Conservation (phyloP, 768 basidiomycete species). For the Rubroboletus pulcherrimus region DNA sequence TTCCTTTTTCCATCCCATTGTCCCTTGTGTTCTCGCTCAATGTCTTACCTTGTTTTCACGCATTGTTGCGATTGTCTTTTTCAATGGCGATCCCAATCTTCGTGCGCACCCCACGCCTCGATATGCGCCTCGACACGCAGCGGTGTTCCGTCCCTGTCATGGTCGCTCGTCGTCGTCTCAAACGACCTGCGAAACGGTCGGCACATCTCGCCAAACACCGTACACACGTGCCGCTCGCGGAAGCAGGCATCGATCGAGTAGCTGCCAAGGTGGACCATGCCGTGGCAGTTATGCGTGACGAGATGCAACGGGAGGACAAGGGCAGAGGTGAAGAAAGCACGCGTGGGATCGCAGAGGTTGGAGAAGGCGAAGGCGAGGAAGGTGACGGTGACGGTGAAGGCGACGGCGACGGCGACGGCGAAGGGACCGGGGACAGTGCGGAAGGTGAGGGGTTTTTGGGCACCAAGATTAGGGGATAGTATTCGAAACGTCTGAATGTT, state of each 20-base stretch:
- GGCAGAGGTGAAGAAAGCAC: constrained; percentile 15
- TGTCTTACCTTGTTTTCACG: background rate
- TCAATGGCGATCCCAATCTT: background rate
- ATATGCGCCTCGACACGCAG: constrained; percentile 30
- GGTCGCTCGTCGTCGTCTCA: constrained; percentile 90
- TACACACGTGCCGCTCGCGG: constrained; percentile 78
- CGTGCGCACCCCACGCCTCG: background rate
- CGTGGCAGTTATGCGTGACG: constrained; percentile 75
- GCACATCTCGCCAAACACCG: constrained; percentile 82
- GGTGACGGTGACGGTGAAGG: constrained; percentile 21
- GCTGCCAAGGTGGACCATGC: constrained; percentile 83
- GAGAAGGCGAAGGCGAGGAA: constrained; percentile 27
- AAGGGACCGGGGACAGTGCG: constrained; percentile 25
- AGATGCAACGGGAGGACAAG: constrained; percentile 68
- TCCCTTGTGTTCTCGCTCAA: background rate
- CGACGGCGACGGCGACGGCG: constrained; percentile 21
- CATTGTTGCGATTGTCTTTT: background rate
- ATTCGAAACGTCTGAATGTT: background rate
- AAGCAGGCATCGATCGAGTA: constrained; percentile 82
- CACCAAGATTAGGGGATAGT: constrained; percentile 22
- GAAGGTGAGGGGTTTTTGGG: constrained; percentile 31
- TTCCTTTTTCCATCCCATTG: background rate
- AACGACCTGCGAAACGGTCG: constrained; percentile 76
- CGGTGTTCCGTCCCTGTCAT: constrained; percentile 96
- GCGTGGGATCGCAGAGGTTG: constrained; percentile 20